Evolutionary conservation across 2,329 filamentous ascomycete genomes (phyloP), one percentile per base, ranked within the genome.

Genomic region (Zelopaecilomyces penicillatus): DNA sequence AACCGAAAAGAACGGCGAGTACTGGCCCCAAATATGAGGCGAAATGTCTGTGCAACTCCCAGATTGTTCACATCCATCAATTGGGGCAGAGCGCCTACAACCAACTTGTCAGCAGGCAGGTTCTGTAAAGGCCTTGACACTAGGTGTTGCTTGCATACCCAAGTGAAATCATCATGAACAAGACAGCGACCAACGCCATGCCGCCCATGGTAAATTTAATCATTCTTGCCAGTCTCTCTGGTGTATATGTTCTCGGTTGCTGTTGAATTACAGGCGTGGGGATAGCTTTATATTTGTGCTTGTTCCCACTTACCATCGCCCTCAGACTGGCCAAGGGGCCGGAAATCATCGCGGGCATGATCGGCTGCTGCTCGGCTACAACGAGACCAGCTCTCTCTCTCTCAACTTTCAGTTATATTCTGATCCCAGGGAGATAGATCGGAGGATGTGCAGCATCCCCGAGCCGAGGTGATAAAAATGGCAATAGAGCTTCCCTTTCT

Each of bases 1-100:
- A 0, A 90, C 82, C 1, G 82, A 75, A 65, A 86, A 95, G 66
- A 81, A 94, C 2, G 89, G 87, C 12, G 87, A 85, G 63, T 95
- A 95, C 61, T 91, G 88, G 45, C 89, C 90, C 87, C 88, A 95
- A 44, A 71, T 75, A 52, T 80, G 83, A 2, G 80, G 78, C 37
- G 83, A 73, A 30, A 74, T 61, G 4, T 75, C 64, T 39, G 73
- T 70, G 63, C 85, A 89, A 42, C 48, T 56, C 10, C 53, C 61
- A 11, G 54, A 50, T 5, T 42, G 43, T 40, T 63, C 54, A 32
- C 58, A 63, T 12, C 51, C 51, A 34, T 48, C 4, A 3, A 30
- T 26, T 35, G 33, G 29, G 30, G 30, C 37, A 36, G 32, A 11
- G 30, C 30, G 35, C 26, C 45, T 44, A 39, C 35, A 10, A 42